These are phyloP conservation scores for Tylopilus sp. DNA, from an alignment of 1,284 basidiomycete species.

Conservation along the genomic window DNA sequence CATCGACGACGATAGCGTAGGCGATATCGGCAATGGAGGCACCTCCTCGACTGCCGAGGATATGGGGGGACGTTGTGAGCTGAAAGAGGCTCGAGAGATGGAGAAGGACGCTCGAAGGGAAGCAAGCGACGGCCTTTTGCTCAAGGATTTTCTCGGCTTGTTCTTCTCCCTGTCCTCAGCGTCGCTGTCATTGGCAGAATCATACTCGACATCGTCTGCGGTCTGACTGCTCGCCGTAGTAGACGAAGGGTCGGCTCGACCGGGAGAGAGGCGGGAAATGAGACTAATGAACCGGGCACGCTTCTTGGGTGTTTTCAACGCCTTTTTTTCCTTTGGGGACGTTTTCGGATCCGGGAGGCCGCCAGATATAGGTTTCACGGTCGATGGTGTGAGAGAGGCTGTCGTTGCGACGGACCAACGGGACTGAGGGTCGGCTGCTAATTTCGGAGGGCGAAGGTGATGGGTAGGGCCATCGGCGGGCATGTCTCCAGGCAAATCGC, in stretches of 20 bases:
- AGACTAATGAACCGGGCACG: conserved; percentile 33
- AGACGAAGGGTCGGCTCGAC: conserved; percentile 21
- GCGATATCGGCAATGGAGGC: conserved; percentile 29
- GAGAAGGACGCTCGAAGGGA: conserved; percentile 32
- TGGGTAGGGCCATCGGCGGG: neutral
- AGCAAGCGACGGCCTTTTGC: conserved; percentile 30
- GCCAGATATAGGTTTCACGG: conserved; percentile 11
- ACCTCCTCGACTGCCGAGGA: conserved; percentile 22
- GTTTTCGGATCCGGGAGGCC: conserved; percentile 4
- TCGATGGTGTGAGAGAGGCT: conserved; percentile 16
- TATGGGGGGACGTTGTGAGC: conserved; percentile 25
- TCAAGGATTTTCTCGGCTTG: conserved; percentile 20
- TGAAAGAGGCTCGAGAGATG: conserved; percentile 30
- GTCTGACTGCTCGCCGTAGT: neutral
- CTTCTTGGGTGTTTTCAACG: conserved; percentile 28
- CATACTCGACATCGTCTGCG: conserved; percentile 18
- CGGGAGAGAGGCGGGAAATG: conserved; percentile 30
- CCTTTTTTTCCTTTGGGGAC: conserved; percentile 19
- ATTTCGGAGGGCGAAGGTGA: conserved; percentile 15
- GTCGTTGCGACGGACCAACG: conserved; percentile 32
- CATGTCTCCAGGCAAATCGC: neutral
- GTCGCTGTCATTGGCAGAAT: conserved; percentile 26
- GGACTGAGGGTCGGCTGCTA: conserved; percentile 21
- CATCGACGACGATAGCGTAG: conserved; percentile 10
- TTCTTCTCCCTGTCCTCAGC: conserved; percentile 13